Base-by-base conservation (phyloP, 345 rosid genomes). In the Acer yangbiense region DNA sequence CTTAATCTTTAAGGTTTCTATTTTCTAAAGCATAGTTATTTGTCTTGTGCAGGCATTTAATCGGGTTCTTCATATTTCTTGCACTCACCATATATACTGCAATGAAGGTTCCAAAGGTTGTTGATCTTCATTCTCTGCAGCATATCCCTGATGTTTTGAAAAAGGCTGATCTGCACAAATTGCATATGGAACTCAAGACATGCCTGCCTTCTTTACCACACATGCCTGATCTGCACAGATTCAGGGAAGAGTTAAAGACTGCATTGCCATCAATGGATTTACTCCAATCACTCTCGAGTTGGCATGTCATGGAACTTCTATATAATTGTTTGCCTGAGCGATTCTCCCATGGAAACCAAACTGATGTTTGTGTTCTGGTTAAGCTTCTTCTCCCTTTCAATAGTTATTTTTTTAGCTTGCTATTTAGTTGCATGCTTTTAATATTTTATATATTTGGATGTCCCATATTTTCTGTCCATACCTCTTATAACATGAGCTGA, bases 11-110 rank as follows among this genome's bases (percentile, higher is more conserved):
- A 29, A 16, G 18, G 72, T 16, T 73, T 43, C 44, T 68, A 71
- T 69, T 16, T 73, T 43, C 44, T 68, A 71, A 46, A 69, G 11
- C 23, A 8, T 67, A 69, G 50, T 0, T 73, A 18, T 14, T 39
- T 63, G 44, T 70, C 80, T 23, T 52, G 50, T 85, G 91, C 91
- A 95, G 99, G 88, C 99, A 95, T 87, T 87, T 95, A 89, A 92
- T 95, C 81, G 99, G 99, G n/a, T 95, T 95, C 86, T 95, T 95
- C 86, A 73, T 95, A 78, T 95, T 95, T 86, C 94, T 95, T 72
- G 82, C 96, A 68, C 89, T 95, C 35, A 92, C 99, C 16, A 89
- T 93, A 80, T 95, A 91, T 79, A 92, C 98, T 57, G 99, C 99
- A 4, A 86, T 60, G 72, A 90, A 85, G 88, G 88, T 92, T 75